Evolutionary conservation across 768 basidiomycete genomes (phyloP).

Genomic region (Leccinum disarticulatum): DNA sequence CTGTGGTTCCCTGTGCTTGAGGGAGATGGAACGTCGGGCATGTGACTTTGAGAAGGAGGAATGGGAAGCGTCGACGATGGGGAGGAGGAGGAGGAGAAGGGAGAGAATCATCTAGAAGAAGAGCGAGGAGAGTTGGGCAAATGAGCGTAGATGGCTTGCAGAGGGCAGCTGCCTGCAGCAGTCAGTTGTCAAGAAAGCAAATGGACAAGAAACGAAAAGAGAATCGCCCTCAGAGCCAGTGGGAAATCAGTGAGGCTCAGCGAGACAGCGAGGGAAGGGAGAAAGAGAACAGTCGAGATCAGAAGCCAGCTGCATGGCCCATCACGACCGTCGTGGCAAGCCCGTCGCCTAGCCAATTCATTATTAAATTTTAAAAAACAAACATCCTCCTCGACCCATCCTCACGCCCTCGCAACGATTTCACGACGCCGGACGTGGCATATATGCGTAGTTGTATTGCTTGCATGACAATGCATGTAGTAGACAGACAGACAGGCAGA

Average conservation of each 20-base stretch:
- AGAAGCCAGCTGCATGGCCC: neutral
- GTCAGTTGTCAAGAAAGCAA: neutral
- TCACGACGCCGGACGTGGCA: neutral
- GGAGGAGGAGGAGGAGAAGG: conserved; percentile 26
- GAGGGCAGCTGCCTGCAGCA: neutral
- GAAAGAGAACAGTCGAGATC: neutral
- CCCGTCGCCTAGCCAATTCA: neutral
- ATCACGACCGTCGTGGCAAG: neutral
- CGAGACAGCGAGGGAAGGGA: neutral
- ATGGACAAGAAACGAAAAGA: neutral
- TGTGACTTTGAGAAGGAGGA: conserved; percentile 39
- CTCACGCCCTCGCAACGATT: neutral
- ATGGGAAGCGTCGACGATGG: conserved; percentile 37
- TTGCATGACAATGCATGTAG: neutral
- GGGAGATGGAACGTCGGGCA: conserved; percentile 25
- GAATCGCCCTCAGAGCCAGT: neutral
- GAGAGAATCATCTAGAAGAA: conserved; percentile 26
- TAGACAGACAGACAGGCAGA: neutral
- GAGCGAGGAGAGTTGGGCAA: conserved; percentile 31
- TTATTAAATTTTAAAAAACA: neutral
- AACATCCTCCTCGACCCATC: neutral
- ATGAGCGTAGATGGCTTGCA: conserved; percentile 40
- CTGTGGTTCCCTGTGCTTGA: conserved; percentile 24
- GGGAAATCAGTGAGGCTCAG: neutral
- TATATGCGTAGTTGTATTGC: conserved; percentile 11